Conservation (phyloP, 176 grass and related monocot genomes). For the Avena atlantica region DNA sequence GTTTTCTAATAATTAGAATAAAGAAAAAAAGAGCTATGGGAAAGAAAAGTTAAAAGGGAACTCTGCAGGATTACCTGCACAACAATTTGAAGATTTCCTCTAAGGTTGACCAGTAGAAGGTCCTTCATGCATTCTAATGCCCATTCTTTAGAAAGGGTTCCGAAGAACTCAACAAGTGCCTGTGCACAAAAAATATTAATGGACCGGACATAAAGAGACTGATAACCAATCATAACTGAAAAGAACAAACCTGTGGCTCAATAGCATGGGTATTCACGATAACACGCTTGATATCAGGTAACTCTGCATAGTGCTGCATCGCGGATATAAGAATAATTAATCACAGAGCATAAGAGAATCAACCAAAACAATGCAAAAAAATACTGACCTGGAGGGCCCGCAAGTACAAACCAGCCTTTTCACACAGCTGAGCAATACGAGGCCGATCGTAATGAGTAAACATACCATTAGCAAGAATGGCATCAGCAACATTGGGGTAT, state of each 20-base stretch:
- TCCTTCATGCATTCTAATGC: constrained; percentile 98
- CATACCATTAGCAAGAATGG: constrained; percentile 98
- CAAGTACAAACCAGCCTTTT: constrained; percentile 92
- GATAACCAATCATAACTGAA: constrained; percentile 16
- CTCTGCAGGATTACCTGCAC: constrained; percentile 69
- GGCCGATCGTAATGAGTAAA: constrained; percentile 97
- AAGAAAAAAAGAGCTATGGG: not conserved
- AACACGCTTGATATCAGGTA: constrained; percentile 94
- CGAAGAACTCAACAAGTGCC: constrained; percentile 96
- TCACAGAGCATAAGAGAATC: not conserved
- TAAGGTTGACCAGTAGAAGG: constrained; percentile 86
- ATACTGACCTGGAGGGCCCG: constrained; percentile 78
- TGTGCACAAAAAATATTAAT: constrained; percentile 45
- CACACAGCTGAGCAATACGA: constrained; percentile 94
- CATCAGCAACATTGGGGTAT: constrained; percentile 98
- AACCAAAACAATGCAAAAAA: constrained; percentile 34
- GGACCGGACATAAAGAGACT: not conserved
- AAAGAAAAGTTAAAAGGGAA: not conserved
- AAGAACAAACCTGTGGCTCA: constrained; percentile 81
- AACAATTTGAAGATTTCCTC: constrained; percentile 98
- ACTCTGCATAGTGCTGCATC: constrained; percentile 88
- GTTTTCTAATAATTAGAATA: constrained; percentile 30
- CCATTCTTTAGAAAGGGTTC: constrained; percentile 93
- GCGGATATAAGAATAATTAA: constrained; percentile 34
- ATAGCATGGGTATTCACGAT: constrained; percentile 99